Evolutionary conservation across 2,329 filamentous ascomycete species (phyloP).

Genomic region (Cladosporium velox): DNA sequence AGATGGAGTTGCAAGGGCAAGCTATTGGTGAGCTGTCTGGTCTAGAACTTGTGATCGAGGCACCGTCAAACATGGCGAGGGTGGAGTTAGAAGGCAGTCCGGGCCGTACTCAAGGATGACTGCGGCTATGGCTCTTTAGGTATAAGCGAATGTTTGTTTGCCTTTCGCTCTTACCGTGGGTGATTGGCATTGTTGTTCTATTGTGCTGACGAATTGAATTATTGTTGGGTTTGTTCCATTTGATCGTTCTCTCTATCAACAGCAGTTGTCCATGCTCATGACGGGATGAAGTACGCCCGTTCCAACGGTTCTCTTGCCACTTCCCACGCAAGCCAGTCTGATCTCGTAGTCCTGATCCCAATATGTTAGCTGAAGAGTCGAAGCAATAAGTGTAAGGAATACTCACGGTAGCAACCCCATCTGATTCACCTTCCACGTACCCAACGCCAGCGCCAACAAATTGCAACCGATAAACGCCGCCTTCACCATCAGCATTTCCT

Average conservation of each 20-base stretch:
- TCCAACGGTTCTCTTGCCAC: conserved; percentile 69
- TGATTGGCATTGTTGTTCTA: too few relatives aligned
- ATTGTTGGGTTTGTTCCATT: neutral
- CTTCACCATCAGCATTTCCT: conserved; percentile 79
- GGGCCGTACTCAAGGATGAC: too few relatives aligned
- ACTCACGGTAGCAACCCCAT: conserved; percentile 93
- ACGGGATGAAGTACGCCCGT: conserved; percentile 49
- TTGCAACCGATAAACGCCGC: conserved; percentile 86
- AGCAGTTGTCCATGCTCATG: conserved; percentile 19
- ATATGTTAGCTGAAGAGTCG: conserved; percentile 52
- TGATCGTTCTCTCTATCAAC: neutral
- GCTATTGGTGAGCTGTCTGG: too few relatives aligned
- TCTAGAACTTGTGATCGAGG: too few relatives aligned
- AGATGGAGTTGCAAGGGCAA: too few relatives aligned
- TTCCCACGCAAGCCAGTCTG: conserved; percentile 98
- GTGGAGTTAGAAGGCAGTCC: too few relatives aligned
- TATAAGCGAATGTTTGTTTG: too few relatives aligned
- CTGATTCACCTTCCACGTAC: conserved; percentile 93
- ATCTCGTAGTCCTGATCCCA: conserved; percentile 75
- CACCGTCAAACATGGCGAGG: too few relatives aligned
- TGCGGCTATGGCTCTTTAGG: too few relatives aligned
- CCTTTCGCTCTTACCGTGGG: too few relatives aligned
- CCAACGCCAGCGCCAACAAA: conserved; percentile 76
- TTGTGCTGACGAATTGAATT: neutral
- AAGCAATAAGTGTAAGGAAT: conserved; percentile 78